Evolutionary conservation across 192 early-diverging fungal genomes (phyloP), one percentile per base, ranked within the genome.

Genomic region (Umbelopsis vinacea): DNA sequence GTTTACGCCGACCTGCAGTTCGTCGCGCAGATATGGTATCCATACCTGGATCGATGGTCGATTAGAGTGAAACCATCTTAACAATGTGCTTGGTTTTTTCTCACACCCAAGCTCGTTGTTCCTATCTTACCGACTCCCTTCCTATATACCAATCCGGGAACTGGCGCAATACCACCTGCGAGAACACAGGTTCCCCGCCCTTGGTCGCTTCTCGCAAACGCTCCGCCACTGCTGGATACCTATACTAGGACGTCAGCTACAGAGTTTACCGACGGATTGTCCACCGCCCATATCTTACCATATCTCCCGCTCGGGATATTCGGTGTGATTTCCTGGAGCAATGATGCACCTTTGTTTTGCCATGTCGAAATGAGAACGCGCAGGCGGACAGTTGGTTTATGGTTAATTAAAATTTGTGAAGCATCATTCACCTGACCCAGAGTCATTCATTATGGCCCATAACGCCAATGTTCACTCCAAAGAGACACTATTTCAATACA

Each of bases 111-210:
- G 17, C 2, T 50, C 6, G 5, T 50, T 17, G 5, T 50, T 21
- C 15, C 48, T 19, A 17, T 19, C 33, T 37, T 63, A 63, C 57
- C 57, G 57, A 63, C 35, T 63, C 57, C 35, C 57, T 29, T 29
- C 57, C 57, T 15, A 63, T 63, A 19, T 29, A 29, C 57, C 57
- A 63, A 17, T 63, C 57, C 17, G 57, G 57, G 26, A 63, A 63
- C 29, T 63, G 57, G 29, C 57, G 57, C 33, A 63, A 37, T 17
- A 63, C 17, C 8, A 63, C 57, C 33, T 63, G 24, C 12, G 26
- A 37, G 33, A 63, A 63, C 19, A 63, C 5, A 11, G 14, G 57
- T 35, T 63, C 57, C 2, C 57, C 57, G 33, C 19, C 33, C 35
- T 63, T 63, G 57, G 57, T 63, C 33, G 57, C 33, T 12, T 29